Base-by-base conservation (phyloP, 805 yeast species). In the Starmerella etchellsii region DNA sequence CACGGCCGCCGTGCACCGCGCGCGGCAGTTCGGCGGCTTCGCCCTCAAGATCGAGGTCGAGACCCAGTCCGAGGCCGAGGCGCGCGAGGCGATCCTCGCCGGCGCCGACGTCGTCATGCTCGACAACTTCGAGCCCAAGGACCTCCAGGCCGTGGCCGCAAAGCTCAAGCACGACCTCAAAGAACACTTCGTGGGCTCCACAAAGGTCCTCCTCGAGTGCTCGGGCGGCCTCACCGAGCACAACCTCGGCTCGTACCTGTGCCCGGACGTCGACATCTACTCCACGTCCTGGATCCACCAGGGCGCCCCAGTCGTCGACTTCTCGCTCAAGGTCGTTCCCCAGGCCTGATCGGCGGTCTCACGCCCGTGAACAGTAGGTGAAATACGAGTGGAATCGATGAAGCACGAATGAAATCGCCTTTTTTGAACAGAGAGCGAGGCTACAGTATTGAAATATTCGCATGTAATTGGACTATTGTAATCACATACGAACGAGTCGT, bases 21-120 rank as follows among this genome's bases (percentile, higher is more conserved):
- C 97, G 1, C 70, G 83, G 41, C 65, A 66, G 13, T 94, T 78
- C 0, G 81, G 84, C 56, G 97, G 97, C 3, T 87, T 87, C 61
- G 73, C 94, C 2, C 69, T 80, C 29, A 87, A 87, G 61, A 80
- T 87, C 41, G 97, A 87, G 60, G 96, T 87, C 27, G 97, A 87
- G 61, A 87, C 85, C 43, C 85, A 82, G 58, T 66, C 71, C 42
- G 94, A 81, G 57, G 73, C 63, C 4, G 95, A 85, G 54, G 97
- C 97, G 1, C 67, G 71, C 48, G 96, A 88, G 58, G 97, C 97
- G 21, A 88, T 88, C 53, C 73, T 66, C 14, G 94, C 96, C 1
- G 96, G 97, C 11, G 96, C 96, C 0, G 97, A 87, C 59, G 81
- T 88, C 18, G 78, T 88, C 46, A 87, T 87, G 97, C 69, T 87